Evolutionary conservation across 2,329 filamentous ascomycete species (phyloP).

Genomic region (Curvularia verruculosa): DNA sequence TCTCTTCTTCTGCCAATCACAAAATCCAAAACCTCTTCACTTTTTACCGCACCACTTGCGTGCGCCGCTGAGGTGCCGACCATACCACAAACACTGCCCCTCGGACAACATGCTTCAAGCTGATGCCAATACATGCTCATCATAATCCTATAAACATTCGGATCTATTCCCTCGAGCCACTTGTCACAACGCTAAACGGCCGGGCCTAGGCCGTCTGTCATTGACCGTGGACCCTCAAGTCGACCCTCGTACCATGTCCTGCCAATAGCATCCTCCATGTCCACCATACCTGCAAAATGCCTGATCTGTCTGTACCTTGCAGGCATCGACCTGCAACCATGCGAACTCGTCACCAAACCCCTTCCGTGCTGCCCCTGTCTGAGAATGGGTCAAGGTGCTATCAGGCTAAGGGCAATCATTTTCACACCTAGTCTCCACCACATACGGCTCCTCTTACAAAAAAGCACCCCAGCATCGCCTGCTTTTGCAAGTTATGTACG

Average conservation of each 20-base stretch:
- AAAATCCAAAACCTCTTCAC: constrained; percentile 20
- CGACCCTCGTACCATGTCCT: constrained; percentile 16
- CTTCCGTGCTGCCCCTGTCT: constrained; percentile 15
- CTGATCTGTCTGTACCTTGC: constrained; percentile 25
- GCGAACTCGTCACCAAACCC: constrained; percentile 13
- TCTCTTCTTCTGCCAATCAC: constrained; percentile 36
- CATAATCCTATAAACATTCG: background rate
- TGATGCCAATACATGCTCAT: background rate
- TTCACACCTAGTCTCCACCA: constrained; percentile 4
- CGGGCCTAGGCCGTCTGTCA: constrained; percentile 5
- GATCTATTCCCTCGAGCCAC: background rate
- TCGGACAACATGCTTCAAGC: background rate
- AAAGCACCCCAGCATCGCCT: constrained; percentile 12
- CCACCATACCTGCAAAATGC: constrained; percentile 15
- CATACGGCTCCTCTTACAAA: constrained; percentile 17
- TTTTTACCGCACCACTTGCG: constrained; percentile 14
- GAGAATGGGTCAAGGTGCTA: constrained; percentile 10
- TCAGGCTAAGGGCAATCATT: background rate
- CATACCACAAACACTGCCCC: background rate
- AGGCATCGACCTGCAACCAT: constrained; percentile 15
- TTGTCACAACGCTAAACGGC: constrained; percentile 3
- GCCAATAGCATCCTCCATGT: constrained; percentile 20
- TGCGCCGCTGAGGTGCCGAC: constrained; percentile 13
- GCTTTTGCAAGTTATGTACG: constrained; percentile 3
- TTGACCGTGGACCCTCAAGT: constrained; percentile 16